Percentiles rank a stretch among this genome's conserved stretches.
Conservation (phyloP, 2,329 filamentous ascomycete genomes). For the Westerdykella ornata region DNA sequence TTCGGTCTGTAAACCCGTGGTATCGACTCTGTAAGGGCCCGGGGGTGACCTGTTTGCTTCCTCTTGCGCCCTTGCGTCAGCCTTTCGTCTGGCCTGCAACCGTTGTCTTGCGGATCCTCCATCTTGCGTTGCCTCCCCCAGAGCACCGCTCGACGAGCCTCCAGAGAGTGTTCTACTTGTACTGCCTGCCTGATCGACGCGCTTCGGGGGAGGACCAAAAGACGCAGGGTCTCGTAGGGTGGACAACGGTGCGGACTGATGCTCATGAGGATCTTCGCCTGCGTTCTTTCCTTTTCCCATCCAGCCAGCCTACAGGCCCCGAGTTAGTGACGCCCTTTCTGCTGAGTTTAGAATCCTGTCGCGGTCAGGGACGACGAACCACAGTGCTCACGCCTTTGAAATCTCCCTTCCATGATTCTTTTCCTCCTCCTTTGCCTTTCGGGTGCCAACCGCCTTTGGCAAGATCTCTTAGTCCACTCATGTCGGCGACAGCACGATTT, state of each 20-base stretch:
- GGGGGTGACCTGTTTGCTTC: conserved; percentile 42
- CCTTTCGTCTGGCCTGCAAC: conserved; percentile 31
- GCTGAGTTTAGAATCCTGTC: conserved; percentile 6
- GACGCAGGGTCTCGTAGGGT: conserved; percentile 67
- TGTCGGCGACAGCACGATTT: conserved; percentile 10
- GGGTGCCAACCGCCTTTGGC: conserved; percentile 48
- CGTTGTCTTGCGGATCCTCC: conserved; percentile 33
- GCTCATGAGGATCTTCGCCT: conserved; percentile 37
- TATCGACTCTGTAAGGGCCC: conserved; percentile 62
- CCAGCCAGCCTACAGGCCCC: conserved; percentile 47
- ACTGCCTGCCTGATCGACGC: conserved; percentile 44
- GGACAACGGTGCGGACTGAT: conserved; percentile 58
- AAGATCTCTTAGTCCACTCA: conserved; percentile 35
- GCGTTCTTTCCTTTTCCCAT: conserved; percentile 51
- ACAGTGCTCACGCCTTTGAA: conserved; percentile 54
- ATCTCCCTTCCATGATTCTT: conserved; percentile 35
- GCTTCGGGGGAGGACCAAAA: conserved; percentile 77
- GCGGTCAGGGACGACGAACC: conserved; percentile 23
- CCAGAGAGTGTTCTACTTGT: conserved; percentile 40
- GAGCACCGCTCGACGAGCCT: conserved; percentile 19
- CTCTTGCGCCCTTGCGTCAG: conserved; percentile 32
- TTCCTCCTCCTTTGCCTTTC: conserved; percentile 31
- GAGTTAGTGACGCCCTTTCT: conserved; percentile 6
- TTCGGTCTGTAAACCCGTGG: conserved; percentile 62
- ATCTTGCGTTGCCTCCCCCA: conserved; percentile 36